Base-by-base conservation (phyloP, 768 basidiomycete species). In the Guyanaporus albipodus region DNA sequence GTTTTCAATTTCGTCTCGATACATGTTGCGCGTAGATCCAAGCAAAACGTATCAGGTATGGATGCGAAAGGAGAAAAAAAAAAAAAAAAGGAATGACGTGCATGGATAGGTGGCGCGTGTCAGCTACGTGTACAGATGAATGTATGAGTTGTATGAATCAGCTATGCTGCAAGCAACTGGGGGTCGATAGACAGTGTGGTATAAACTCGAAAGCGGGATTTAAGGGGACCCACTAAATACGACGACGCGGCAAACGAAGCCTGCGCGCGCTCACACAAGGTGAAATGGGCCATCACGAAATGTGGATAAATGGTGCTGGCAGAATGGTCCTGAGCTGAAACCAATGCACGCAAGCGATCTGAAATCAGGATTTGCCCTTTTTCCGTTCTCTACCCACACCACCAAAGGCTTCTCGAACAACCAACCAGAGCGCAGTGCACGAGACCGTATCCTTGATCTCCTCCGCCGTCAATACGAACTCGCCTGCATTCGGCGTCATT, bases 371-470 rank as follows among this genome's bases (percentile, higher is more conserved):
- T 82, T 61, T 80, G 70, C 87, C 86, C 63, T 87, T 88, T 66
- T 88, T 70, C 51, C 71, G 79, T 31, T 85, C 83, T 67, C 79
- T 83, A 7, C 89, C 91, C 32, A 94, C 77, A 3, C 93, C 93
- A 2, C 91, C 91, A 64, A 95, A 90, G n/a, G 83, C 83, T 66
- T 97, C 92, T 39, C 94, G 74, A 3, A 94, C 91, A 17, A 92
- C 85, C 42, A 97, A 67, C 92, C 93, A 97, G 64, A 96, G 70
- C 5, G 82, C 88, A 1, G 90, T 95, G 32, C 82, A 84, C 56
- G 85, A 89, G 46, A 95, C 82, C 15, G 90, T 75, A 68, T 97
- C 94, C 69, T 96, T 94, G 67, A 96, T 84, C 66, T 94, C 91
- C 69, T 95, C 93, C 37, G 90, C 91, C 2, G 82, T 88, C 41